These are phyloP conservation scores for Ramaria rubella DNA, from an alignment of 768 basidiomycete genomes.

Conservation along the genomic window DNA sequence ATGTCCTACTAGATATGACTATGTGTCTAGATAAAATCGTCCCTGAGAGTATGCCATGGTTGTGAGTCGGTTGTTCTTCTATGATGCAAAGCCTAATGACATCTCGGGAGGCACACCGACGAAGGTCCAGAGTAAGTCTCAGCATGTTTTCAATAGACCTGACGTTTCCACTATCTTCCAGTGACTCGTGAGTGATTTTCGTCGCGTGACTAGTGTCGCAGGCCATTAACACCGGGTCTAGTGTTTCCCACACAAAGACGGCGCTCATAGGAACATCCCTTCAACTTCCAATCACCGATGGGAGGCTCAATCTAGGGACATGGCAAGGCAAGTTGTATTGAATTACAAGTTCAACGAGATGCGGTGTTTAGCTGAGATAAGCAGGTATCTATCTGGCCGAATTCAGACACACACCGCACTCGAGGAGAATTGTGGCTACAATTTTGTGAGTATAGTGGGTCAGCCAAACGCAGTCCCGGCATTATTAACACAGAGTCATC, in stretches of 20 bases:
- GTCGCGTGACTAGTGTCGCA: no score
- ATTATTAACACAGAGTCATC: no score
- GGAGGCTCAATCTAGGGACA: conserved; percentile 72
- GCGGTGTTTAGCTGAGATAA: background rate
- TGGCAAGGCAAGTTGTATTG: conserved; percentile 67
- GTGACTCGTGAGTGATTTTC: conserved; percentile 64
- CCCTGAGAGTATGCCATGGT: conserved; percentile 75
- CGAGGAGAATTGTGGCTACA: conserved; percentile 70
- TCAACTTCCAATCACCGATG: conserved; percentile 78
- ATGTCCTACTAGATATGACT: conserved; percentile 67
- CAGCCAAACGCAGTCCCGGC: no score
- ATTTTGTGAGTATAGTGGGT: conserved; percentile 61
- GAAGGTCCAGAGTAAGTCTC: conserved; percentile 82
- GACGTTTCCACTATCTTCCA: conserved; percentile 23
- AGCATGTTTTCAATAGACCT: conserved; percentile 1
- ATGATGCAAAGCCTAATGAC: background rate
- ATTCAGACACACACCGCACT: conserved; percentile 64
- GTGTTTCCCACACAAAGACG: conserved; percentile 88
- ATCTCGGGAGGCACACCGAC: conserved; percentile 57
- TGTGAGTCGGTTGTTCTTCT: background rate
- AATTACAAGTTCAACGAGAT: background rate
- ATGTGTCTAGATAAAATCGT: conserved; percentile 90
- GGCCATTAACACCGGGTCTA: conserved; percentile 26
- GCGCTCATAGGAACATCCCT: conserved; percentile 79
- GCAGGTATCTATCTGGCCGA: conserved; percentile 83